Percentiles rank a stretch among this genome's conserved stretches.
phyloP scores from a whole-genome alignment of 345 rosid genomes.

The Populus euphratica region DNA sequence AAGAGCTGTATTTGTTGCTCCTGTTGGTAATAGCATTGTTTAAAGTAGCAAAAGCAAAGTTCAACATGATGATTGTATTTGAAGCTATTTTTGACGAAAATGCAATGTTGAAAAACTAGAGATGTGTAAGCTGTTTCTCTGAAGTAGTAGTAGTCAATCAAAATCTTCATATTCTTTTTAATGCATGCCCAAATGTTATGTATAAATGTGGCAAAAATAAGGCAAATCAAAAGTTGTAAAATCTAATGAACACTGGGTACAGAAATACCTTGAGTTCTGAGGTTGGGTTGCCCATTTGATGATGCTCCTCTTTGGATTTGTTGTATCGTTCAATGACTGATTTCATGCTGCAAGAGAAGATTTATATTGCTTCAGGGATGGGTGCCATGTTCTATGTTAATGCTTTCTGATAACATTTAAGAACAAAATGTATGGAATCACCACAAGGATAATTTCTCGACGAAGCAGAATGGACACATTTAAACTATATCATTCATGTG shows the following conservation, averaged over 20 bases:
- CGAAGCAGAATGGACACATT: neutral
- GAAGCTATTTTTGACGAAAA: too few species aligned
- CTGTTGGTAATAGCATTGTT: neutral
- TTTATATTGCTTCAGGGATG: constrained; percentile 18
- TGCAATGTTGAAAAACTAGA: too few species aligned
- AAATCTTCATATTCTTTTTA: too few species aligned
- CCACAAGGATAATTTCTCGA: neutral
- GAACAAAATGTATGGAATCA: constrained; percentile 1
- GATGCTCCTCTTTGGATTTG: constrained; percentile 46
- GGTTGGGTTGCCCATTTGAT: constrained; percentile 31
- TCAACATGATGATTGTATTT: too few species aligned
- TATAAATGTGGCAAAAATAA: too few species aligned
- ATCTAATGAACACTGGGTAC: neutral
- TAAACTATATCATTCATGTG: neutral
- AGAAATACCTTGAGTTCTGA: constrained; percentile 50
- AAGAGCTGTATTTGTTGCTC: neutral
- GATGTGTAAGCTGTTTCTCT: too few species aligned
- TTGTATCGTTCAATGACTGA: constrained; percentile 41
- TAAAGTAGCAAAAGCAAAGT: too few species aligned
- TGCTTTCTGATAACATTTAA: neutral
- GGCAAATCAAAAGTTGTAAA: too few species aligned
- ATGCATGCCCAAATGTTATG: too few species aligned
- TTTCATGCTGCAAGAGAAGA: constrained; percentile 45
- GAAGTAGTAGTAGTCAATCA: too few species aligned
- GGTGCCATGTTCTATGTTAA: neutral